Conservation (phyloP, 2,329 filamentous ascomycete genomes). For the Pseudogymnoascus sp. region DNA sequence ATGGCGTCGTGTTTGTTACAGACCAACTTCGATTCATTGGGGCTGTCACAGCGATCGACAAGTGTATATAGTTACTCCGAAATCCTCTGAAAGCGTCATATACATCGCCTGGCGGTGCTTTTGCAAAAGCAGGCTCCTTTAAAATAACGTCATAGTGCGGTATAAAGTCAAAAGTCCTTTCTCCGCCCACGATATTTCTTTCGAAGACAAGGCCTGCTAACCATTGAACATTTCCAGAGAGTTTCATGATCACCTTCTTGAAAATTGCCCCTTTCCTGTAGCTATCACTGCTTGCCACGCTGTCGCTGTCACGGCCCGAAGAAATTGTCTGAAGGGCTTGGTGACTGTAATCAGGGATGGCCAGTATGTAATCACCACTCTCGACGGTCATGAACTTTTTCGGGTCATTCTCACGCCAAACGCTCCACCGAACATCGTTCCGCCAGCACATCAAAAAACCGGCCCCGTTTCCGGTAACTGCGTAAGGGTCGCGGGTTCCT, state of each 20-base stretch:
- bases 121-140: constrained; percentile 70
- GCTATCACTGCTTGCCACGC: constrained; percentile 47
- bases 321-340: constrained; percentile 57
- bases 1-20: constrained; percentile 64
- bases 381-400: constrained; percentile 93
- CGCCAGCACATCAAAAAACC: constrained; percentile 99
- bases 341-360: constrained; percentile 86
- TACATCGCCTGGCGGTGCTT: constrained; percentile 43
- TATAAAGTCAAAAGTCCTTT: constrained; percentile 78
- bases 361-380: constrained; percentile 89
- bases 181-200: constrained; percentile 63
- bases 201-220: constrained; percentile 89
- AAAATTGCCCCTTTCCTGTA: constrained; percentile 73
- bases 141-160: constrained; percentile 89
- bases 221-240: constrained; percentile 94
- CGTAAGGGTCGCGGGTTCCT: constrained; percentile 85
- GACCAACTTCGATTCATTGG: constrained; percentile 84
- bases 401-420: constrained; percentile 79
- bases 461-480: constrained; percentile 83
- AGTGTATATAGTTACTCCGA: constrained; percentile 90
- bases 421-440: constrained; percentile 80
- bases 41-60: constrained; percentile 85
- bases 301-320: constrained; percentile 43
- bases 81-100: constrained; percentile 98
- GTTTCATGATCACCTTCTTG: constrained; percentile 98